phyloP scores from a whole-genome alignment of 345 rosid genomes.

The Rhodamnia argentea region DNA sequence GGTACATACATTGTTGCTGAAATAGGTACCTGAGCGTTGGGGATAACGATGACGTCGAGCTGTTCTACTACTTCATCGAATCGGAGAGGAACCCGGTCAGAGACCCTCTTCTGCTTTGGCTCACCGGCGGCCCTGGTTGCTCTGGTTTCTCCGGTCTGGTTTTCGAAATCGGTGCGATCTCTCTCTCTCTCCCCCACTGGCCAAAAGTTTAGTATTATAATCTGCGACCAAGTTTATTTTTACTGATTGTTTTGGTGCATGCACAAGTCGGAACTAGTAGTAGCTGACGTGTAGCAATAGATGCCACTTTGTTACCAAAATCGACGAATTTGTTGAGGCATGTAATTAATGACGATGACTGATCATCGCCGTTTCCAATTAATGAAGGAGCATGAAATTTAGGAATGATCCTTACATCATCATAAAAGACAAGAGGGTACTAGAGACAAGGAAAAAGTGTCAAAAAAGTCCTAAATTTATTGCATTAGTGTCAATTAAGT shows the following conservation, averaged over 20 bases:
- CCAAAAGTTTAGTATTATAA: neutral
- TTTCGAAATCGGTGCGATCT: slow-evolving; percentile 23
- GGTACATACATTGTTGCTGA: neutral
- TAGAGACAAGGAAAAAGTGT: too few species aligned
- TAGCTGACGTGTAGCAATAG: neutral
- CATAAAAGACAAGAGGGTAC: neutral
- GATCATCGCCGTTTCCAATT: neutral
- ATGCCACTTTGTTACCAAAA: neutral
- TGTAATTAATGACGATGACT: neutral
- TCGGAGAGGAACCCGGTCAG: slow-evolving; percentile 18
- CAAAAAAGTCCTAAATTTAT: too few species aligned
- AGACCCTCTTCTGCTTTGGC: slow-evolving; percentile 33
- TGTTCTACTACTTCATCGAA: slow-evolving; percentile 30
- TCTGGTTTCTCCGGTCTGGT: slow-evolving; percentile 32
- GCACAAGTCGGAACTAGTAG: neutral
- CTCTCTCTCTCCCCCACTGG: neutral
- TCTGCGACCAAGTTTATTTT: neutral
- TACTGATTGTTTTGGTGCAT: neutral
- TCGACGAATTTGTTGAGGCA: neutral
- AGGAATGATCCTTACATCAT: neutral
- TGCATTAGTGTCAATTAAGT: too few species aligned
- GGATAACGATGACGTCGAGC: slow-evolving; percentile 17
- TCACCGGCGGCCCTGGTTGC: slow-evolving; percentile 35
- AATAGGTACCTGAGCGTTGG: slow-evolving; percentile 23
- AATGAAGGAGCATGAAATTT: neutral